phyloP scores from a whole-genome alignment of 1,284 basidiomycete genomes.

The Irpex sp. region DNA sequence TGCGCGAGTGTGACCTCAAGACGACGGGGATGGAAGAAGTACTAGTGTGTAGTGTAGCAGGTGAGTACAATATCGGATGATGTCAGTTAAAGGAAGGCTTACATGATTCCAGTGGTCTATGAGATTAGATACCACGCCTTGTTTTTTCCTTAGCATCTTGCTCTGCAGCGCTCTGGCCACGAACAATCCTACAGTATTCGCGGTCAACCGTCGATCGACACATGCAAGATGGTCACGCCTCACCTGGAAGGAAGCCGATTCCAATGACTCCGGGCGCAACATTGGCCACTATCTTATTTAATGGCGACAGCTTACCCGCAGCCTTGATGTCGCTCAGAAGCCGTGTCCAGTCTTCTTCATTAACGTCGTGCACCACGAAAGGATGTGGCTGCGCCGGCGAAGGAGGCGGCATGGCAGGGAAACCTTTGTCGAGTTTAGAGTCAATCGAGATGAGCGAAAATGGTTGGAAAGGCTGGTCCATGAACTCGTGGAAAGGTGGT shows the following conservation, averaged over 20 bases:
- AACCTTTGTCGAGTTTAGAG: constrained; percentile 17
- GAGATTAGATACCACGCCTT: constrained; percentile 24
- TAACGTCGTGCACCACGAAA: constrained; percentile 20
- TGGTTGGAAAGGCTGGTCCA: constrained; percentile 14
- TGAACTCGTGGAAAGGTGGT: constrained; percentile 8
- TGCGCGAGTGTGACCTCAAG: constrained; percentile 33
- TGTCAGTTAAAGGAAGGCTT: background rate
- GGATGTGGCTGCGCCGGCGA: constrained; percentile 16
- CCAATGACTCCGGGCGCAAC: constrained; percentile 14
- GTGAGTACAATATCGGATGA: background rate
- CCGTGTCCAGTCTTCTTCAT: constrained; percentile 19
- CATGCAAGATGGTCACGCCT: background rate
- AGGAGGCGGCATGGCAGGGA: constrained; percentile 16
- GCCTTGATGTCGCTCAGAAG: constrained; percentile 17
- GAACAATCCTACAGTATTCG: background rate
- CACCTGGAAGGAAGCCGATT: constrained; percentile 10
- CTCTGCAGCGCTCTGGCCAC: constrained; percentile 17
- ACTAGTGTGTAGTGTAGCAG: constrained; percentile 13
- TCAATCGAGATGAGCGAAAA: constrained; percentile 12
- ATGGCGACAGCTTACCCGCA: constrained; percentile 20
- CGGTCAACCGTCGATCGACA: too few species aligned
- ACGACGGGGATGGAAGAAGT: constrained; percentile 34
- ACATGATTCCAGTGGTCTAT: constrained; percentile 37
- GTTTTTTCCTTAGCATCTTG: constrained; percentile 13
- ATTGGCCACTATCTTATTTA: constrained; percentile 15